Percentiles rank a stretch among this genome's conserved stretches.
These are phyloP conservation scores for Pleurostoma richardsiae DNA, from an alignment of 2,329 filamentous ascomycete genomes.

Conservation along the genomic window DNA sequence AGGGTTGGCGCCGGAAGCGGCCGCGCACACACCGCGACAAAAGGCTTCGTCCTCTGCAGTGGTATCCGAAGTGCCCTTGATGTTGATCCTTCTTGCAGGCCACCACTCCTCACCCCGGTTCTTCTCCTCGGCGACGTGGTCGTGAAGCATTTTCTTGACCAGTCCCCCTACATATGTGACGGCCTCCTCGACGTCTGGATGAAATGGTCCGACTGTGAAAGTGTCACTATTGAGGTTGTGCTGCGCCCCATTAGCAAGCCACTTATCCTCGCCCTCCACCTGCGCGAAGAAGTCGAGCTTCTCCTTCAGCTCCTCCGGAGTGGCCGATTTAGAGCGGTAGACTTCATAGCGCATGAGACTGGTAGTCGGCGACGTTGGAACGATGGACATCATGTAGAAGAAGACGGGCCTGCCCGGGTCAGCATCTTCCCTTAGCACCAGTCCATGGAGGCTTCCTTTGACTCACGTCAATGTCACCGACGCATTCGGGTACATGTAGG, in stretches of 20 bases:
- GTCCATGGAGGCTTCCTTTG: not conserved
- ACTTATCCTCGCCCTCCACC: slow-evolving; percentile 46
- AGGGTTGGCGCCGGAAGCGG: no score
- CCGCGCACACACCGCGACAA: not conserved
- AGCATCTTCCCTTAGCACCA: not conserved
- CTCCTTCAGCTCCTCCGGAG: slow-evolving; percentile 38
- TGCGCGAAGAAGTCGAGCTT: slow-evolving; percentile 45
- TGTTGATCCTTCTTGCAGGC: not conserved
- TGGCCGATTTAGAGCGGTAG: slow-evolving; percentile 40
- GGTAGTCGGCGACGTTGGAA: slow-evolving; percentile 35
- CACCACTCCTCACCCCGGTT: not conserved
- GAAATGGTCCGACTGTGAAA: slow-evolving; percentile 45
- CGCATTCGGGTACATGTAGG: slow-evolving; percentile 32
- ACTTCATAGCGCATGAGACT: slow-evolving; percentile 45
- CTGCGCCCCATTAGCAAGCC: slow-evolving; percentile 42
- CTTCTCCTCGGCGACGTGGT: not conserved
- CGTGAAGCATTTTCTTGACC: not conserved
- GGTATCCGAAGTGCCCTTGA: not conserved
- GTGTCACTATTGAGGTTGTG: slow-evolving; percentile 44
- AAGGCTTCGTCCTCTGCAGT: not conserved
- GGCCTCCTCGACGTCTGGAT: slow-evolving; percentile 43
- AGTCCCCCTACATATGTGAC: not conserved
- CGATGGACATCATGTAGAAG: slow-evolving; percentile 46
- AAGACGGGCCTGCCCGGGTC: slow-evolving; percentile 30
- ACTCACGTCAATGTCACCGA: slow-evolving; percentile 33